Base-by-base conservation (phyloP, 768 basidiomycete genomes). In the Mycena belliarum region DNA sequence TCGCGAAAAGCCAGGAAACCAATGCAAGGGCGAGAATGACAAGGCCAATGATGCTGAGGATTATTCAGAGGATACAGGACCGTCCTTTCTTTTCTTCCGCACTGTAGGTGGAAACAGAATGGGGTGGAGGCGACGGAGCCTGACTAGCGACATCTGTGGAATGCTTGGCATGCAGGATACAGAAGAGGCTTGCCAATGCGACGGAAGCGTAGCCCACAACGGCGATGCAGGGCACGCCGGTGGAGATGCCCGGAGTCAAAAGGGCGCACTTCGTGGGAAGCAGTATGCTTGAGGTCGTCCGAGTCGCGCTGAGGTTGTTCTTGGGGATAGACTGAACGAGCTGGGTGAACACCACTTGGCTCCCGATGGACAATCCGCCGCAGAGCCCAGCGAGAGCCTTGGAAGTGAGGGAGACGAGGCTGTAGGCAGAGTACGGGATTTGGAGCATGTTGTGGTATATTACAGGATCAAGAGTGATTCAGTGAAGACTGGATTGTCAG, bases 381-480 rank as follows among this genome's bases (percentile, higher is more conserved):
- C 28, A 29, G 14, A 51, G 26, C 26, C 38, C 20, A 16, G 16
- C 50, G 28, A 51, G 14, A 20, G 26, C 38, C 26, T 41, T 42
- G 33, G 33, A 35, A 24, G 50, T 41, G 38, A 40, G 5, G 38
- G 38, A 29, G 50, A 51, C 24, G 38, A 40, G n/a, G 38, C 18
- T 40, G 38, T n/a, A 20, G 11, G 20, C 20, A n/a, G 38, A 40
- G 18, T 18, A 40, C n/a, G 38, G 38, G 38, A 40, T 40, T 10
- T 40, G 38, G 50, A 51, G 50, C 50, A 51, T 51, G 50, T 51
- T 42, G 50, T 42, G 40, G 50, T n/a, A n/a, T n/a, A n/a, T n/a
- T 51, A 40, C 40, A 26, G 28, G 25, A 29, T 20, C 40, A 41
- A 40, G 38, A n/a, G n/a, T n/a, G n/a, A n/a, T n/a, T n/a, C n/a